phyloP scores from a whole-genome alignment of 495 filamentous ascomycete species.

The Hyaloscypha finlandica region DNA sequence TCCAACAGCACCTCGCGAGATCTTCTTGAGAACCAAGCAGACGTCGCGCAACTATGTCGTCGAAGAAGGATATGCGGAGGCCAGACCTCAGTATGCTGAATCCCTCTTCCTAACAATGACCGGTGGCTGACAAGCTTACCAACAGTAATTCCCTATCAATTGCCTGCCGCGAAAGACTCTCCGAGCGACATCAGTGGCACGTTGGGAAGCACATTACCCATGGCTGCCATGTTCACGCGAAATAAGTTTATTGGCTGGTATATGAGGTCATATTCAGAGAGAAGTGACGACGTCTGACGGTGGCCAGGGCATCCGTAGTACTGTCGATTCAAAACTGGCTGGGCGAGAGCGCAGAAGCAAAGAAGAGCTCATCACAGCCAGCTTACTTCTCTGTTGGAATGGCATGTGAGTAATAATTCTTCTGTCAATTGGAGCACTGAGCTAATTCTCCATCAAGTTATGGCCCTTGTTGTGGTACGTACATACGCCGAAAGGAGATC shows the following conservation, averaged over 20 bases:
- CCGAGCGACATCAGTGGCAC: constrained; percentile 58
- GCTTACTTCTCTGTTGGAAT: constrained; percentile 83
- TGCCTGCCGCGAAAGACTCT: constrained; percentile 47
- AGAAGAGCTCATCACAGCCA: constrained; percentile 67
- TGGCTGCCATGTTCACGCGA: constrained; percentile 92
- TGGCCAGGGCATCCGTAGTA: constrained; percentile 73
- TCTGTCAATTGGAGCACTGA: not conserved
- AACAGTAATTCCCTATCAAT: constrained; percentile 53
- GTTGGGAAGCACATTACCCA: constrained; percentile 81
- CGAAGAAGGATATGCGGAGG: constrained; percentile 85
- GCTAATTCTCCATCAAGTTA: constrained; percentile 53
- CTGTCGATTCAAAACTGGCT: constrained; percentile 86
- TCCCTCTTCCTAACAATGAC: not conserved
- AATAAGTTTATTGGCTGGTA: constrained; percentile 91
- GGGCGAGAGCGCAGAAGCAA: constrained; percentile 76
- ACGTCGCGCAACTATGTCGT: constrained; percentile 52
- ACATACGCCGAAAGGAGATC: not conserved
- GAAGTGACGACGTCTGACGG: constrained; percentile 13
- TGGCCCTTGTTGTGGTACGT: constrained; percentile 66
- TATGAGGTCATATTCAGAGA: constrained; percentile 24
- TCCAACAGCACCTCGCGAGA: no score
- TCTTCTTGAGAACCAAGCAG: not conserved
- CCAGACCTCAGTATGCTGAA: constrained; percentile 71
- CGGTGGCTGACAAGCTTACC: not conserved
- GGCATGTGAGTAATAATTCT: constrained; percentile 62